Conservation (phyloP, 2,329 filamentous ascomycete genomes). For the Venturia aucupariae region DNA sequence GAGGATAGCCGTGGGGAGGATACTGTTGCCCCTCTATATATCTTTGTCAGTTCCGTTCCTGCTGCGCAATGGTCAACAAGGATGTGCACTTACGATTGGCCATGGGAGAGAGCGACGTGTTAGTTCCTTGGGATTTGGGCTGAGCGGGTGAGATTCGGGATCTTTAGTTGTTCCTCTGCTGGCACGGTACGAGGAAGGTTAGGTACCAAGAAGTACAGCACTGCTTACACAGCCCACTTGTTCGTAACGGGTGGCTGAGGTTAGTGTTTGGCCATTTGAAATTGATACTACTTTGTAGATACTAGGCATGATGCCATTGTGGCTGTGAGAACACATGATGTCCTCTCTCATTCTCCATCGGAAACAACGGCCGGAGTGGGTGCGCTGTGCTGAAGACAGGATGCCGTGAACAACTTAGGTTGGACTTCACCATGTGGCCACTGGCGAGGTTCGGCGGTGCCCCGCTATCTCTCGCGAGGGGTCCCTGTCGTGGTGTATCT, state of each 20-base stretch:
- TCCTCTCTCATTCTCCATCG: background rate
- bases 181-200: background rate
- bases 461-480: background rate
- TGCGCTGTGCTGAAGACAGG: background rate
- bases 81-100: constrained; percentile 1
- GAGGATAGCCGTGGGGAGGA: constrained; percentile 16
- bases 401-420: background rate
- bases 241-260: background rate
- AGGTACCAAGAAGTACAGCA: background rate
- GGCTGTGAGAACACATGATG: background rate
- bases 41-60: background rate
- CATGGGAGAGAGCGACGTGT: background rate
- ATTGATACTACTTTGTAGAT: no score
- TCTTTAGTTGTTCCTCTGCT: no score
- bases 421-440: background rate
- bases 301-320: background rate
- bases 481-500: background rate
- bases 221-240: background rate
- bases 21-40: constrained; percentile 11
- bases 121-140: constrained; percentile 10
- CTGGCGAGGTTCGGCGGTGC: background rate
- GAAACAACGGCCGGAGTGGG: background rate
- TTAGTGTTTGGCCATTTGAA: background rate
- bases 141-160: background rate
- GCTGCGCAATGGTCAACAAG: background rate